Evolutionary conservation across 1,284 basidiomycete species (phyloP).

Genomic region (Pascua sp.): DNA sequence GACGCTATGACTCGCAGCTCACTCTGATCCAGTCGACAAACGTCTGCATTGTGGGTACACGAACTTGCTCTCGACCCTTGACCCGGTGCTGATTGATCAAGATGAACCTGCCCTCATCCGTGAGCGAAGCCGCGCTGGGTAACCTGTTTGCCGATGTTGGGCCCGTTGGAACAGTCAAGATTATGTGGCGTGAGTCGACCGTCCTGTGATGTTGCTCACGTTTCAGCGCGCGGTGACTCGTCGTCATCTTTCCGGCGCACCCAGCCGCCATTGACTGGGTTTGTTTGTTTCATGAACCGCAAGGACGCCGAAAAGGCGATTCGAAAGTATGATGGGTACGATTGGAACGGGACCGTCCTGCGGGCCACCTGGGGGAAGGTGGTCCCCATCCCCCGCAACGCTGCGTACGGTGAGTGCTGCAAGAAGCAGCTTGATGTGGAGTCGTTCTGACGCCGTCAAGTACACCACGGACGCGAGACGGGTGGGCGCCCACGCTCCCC

Average conservation of each 20-base stretch:
- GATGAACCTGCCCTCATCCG: constrained; percentile 63
- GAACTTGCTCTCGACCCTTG: no score
- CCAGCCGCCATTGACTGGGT: constrained; percentile 79
- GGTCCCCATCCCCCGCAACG: constrained; percentile 72
- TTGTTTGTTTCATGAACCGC: constrained; percentile 92
- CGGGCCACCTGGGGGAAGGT: constrained; percentile 94
- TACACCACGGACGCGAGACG: not conserved
- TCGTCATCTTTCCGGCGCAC: constrained; percentile 39
- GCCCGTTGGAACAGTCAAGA: constrained; percentile 62
- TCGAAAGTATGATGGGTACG: constrained; percentile 79
- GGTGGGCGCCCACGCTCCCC: not conserved
- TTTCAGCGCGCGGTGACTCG: constrained; percentile 1
- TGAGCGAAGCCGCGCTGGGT: constrained; percentile 78
- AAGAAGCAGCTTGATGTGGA: no score
- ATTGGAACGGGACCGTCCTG: constrained; percentile 82
- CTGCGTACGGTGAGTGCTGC: constrained; percentile 65
- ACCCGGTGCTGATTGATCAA: not conserved
- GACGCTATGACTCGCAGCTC: not conserved
- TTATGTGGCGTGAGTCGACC: constrained; percentile 83
- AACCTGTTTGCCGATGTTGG: constrained; percentile 70
- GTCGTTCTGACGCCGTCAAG: no score
- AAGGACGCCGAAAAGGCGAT: constrained; percentile 83
- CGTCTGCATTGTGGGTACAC: constrained; percentile 68
- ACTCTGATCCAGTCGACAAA: constrained; percentile 70
- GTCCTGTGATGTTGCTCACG: constrained; percentile 48